Conservation (phyloP, 257 asterid genomes). For the Coffea eugenioides region DNA sequence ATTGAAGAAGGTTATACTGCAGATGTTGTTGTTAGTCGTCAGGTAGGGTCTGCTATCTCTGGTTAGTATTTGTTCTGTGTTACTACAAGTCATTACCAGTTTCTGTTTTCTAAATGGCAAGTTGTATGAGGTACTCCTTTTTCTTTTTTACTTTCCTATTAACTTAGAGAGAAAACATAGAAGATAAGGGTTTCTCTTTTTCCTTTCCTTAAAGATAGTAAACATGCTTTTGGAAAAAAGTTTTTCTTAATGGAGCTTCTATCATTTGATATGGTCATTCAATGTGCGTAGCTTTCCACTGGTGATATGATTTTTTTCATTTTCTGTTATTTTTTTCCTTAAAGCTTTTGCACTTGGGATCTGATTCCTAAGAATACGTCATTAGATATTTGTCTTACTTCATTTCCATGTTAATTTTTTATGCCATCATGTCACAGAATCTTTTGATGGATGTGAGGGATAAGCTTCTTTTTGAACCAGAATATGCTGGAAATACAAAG, state of each 20-base stretch:
- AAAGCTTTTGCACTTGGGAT: too few species aligned
- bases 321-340: too few species aligned
- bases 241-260: background rate
- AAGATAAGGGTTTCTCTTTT: background rate
- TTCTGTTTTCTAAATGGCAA: conserved; percentile 13
- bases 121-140: background rate
- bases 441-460: conserved; percentile 92
- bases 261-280: background rate
- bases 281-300: too few species aligned
- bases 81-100: background rate
- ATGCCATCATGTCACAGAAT: conserved; percentile 43
- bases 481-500: conserved; percentile 82
- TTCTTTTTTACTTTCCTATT: background rate
- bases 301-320: too few species aligned
- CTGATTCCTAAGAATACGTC: background rate
- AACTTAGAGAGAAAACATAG: background rate
- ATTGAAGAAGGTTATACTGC: conserved; percentile 93
- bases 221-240: background rate
- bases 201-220: background rate
- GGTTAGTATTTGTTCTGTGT: conserved; percentile 3
- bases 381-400: conserved; percentile 8
- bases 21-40: conserved; percentile 82
- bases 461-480: conserved; percentile 96
- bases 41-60: conserved; percentile 40
- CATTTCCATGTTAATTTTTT: conserved; percentile 12